Evolutionary conservation across 257 asterid species (phyloP).

Genomic region (Gentiana dahurica): DNA sequence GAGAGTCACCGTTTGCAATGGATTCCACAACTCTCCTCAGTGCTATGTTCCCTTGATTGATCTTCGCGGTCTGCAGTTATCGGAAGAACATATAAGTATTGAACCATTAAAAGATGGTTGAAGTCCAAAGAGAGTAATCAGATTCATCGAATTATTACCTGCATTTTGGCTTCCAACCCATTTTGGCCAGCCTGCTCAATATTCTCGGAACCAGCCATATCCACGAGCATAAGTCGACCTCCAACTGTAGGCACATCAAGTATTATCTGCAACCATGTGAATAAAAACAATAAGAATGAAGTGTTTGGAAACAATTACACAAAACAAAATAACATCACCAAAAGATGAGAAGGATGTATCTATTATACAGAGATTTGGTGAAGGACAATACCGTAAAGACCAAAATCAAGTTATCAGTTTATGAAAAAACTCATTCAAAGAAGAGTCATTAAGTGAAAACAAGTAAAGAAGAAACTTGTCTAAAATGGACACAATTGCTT

Average conservation of each 20-base stretch:
- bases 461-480: too few relatives aligned
- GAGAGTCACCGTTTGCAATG: constrained; percentile 93
- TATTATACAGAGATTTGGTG: too few relatives aligned
- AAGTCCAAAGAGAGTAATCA: neutral
- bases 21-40: constrained; percentile 92
- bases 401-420: too few relatives aligned
- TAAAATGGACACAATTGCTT: too few relatives aligned
- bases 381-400: too few relatives aligned
- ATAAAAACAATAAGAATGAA: neutral
- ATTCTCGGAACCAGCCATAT: constrained; percentile 98
- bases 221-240: constrained; percentile 92
- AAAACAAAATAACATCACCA: too few relatives aligned
- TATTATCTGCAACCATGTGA: constrained; percentile 37
- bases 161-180: constrained; percentile 91
- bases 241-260: constrained; percentile 97
- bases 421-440: too few relatives aligned
- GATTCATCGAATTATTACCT: constrained; percentile 26
- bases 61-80: constrained; percentile 69
- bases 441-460: too few relatives aligned
- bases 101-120: neutral
- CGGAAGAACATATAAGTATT: constrained; percentile 7
- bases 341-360: too few relatives aligned
- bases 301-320: too few relatives aligned
- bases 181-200: constrained; percentile 95
- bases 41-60: constrained; percentile 88